Conservation (phyloP, 164 flowering plant species). For the Amborella trichopoda region DNA sequence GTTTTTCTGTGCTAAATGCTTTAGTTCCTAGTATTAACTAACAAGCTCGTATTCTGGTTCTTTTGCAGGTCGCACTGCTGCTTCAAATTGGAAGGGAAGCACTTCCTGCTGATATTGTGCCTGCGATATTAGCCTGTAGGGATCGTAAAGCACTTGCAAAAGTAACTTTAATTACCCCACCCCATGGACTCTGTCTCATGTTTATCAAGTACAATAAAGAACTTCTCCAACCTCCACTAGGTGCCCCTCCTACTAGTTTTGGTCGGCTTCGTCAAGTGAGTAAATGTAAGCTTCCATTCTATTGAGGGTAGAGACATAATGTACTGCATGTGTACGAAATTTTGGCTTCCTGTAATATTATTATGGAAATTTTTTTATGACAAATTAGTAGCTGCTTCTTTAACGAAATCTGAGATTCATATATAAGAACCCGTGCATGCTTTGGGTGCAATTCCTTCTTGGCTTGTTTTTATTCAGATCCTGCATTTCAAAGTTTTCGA, state of each 20-base stretch:
- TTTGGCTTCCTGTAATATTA: too few relatives aligned
- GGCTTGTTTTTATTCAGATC: too few relatives aligned
- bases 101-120: constrained; percentile 67
- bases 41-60: constrained; percentile 2
- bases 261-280: constrained; percentile 50
- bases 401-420: too few relatives aligned
- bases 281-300: constrained; percentile 65
- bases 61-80: constrained; percentile 60
- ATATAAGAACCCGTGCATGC: too few relatives aligned
- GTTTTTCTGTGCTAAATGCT: too few relatives aligned
- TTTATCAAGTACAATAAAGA: constrained; percentile 48
- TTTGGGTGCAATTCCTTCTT: too few relatives aligned
- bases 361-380: too few relatives aligned
- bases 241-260: constrained; percentile 39
- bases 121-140: constrained; percentile 43
- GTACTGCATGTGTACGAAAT: too few relatives aligned
- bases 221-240: constrained; percentile 42
- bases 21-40: too few relatives aligned
- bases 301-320: constrained; percentile 12
- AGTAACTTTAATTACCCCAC: constrained; percentile 46
- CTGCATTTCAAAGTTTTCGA: too few relatives aligned
- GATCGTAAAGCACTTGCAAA: constrained; percentile 83
- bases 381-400: too few relatives aligned
- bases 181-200: constrained; percentile 71
- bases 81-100: constrained; percentile 84